A percentile compares a stretch with the other conserved stretches of the same genome.
Evolutionary conservation across 2,329 filamentous ascomycete species (phyloP).

Genomic region (Xylariaceae sp.): DNA sequence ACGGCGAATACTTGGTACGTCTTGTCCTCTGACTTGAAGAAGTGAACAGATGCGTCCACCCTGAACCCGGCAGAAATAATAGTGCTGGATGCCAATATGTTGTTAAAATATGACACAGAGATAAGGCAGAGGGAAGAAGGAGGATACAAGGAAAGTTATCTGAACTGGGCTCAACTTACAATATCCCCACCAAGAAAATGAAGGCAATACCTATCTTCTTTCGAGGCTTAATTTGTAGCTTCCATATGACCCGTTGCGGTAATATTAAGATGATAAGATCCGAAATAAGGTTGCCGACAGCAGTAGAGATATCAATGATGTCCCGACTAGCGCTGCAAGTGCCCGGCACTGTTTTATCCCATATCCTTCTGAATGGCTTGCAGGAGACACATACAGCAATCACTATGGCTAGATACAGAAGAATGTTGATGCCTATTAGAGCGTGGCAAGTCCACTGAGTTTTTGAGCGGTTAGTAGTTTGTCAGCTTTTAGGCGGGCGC

Average conservation of each 20-base stretch:
- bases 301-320: slow-evolving; percentile 6
- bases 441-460: slow-evolving; percentile 16
- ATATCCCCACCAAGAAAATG: slow-evolving; percentile 15
- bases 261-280: slow-evolving; percentile 25
- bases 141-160: no score
- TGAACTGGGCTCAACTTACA: slow-evolving; percentile 22
- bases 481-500: background rate
- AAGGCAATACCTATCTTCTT: slow-evolving; percentile 25
- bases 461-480: background rate
- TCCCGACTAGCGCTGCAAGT: slow-evolving; percentile 7
- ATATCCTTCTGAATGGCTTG: slow-evolving; percentile 14
- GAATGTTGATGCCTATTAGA: background rate
- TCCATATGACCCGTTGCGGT: slow-evolving; percentile 28
- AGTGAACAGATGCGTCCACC: slow-evolving; percentile 1
- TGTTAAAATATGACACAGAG: background rate
- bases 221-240: slow-evolving; percentile 13
- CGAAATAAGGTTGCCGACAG: slow-evolving; percentile 12
- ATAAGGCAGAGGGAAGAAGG: background rate
- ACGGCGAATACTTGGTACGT: slow-evolving; percentile 11
- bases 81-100: background rate
- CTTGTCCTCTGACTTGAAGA: slow-evolving; percentile 4
- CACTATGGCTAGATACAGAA: slow-evolving; percentile 3
- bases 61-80: slow-evolving; percentile 8
- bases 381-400: slow-evolving; percentile 11
- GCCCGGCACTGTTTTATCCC: slow-evolving; percentile 18